Base-by-base conservation (phyloP, 2,329 filamentous ascomycete genomes). In the Hyphodiscus sp. region DNA sequence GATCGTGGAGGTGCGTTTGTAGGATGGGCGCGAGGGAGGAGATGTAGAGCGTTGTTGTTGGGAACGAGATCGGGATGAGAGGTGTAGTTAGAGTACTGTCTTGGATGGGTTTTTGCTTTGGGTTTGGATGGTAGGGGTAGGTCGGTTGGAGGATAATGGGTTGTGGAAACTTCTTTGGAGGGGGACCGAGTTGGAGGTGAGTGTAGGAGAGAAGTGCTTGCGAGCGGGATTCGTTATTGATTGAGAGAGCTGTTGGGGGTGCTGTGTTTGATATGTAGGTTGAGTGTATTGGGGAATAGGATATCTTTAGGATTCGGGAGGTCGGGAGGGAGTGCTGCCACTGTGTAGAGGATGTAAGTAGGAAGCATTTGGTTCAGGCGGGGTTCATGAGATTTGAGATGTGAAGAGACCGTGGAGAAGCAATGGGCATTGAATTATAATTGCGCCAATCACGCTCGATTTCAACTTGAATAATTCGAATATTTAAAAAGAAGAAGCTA, bases 231-330 rank as follows among this genome's bases (percentile, higher is more conserved):
- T 63, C 60, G 13, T 55, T 47, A 49, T 51, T 56, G 26, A 63
- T 55, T 18, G 58, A 57, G 19, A 65, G 52, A 8, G 58, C 49
- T 6, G 57, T 29, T 9, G 62, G 58, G 2, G 63, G 57, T 20
- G 62, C 49, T 0, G 55, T 60, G 49, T 58, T 61, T 38, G 61
- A 55, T 8, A 61, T 50, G 20, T 63, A 64, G 38, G 49, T 45
- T 18, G 46, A 26, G 1, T 55, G 41, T 20, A 51, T 55, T 1
- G 58, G 54, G 13, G 57, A 56, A 51, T 58, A 63, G 47, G 50
- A 53, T 42, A 65, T 59, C 45, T 63, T 60, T 11, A 65, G 52
- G 23, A 65, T 64, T 1, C 58, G 59, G 13, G 48, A 45, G 38
- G 49, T 29, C 41, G 49, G 46, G 47, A 46, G 49, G 7, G 38